phyloP scores from a whole-genome alignment of 2,329 filamentous ascomycete genomes.

The Epichloe gansuensis region DNA sequence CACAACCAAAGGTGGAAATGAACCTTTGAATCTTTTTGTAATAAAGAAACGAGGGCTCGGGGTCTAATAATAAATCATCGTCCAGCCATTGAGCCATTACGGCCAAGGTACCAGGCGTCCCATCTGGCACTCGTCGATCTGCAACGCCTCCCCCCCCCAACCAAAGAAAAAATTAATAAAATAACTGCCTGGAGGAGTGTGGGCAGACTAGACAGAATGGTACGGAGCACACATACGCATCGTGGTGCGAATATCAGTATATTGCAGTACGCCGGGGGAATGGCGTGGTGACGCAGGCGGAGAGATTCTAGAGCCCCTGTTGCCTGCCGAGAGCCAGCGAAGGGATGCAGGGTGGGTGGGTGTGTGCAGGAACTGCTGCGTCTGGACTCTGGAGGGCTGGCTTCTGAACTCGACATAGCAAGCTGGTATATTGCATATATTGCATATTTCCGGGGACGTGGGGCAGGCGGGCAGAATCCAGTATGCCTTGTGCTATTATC shows the following conservation, averaged over 20 bases:
- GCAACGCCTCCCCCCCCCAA: neutral
- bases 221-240: neutral
- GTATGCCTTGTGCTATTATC: no score
- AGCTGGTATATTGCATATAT: no score
- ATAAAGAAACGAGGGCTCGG: neutral
- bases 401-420: no score
- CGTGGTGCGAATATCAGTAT: neutral
- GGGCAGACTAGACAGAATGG: neutral
- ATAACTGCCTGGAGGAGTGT: no score
- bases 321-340: neutral
- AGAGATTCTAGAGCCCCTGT: neutral
- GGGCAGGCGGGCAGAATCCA: neutral
- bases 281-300: neutral
- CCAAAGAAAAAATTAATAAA: no score
- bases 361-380: neutral
- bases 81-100: neutral
- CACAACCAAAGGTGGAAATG: neutral
- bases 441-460: neutral
- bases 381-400: no score
- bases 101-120: neutral
- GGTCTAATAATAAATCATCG: constrained; percentile 6
- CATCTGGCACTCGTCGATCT: constrained; percentile 8
- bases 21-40: neutral
- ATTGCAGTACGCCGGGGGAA: neutral
- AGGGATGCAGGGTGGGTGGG: neutral